Conservation (phyloP, 1,139 yeast species). For the Kazachstania sp. region DNA sequence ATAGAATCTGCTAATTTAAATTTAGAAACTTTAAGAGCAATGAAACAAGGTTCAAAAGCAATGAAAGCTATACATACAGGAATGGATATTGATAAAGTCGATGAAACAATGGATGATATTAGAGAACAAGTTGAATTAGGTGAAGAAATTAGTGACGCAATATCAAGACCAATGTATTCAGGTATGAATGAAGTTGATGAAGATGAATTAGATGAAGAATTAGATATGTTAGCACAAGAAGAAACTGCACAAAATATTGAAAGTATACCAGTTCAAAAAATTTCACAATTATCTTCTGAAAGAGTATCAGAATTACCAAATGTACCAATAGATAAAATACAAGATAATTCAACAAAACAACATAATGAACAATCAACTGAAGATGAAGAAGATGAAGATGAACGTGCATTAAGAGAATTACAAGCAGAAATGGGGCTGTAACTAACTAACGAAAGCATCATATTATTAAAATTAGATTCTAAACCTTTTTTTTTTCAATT, state of each 20-base stretch:
- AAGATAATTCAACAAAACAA: slow-evolving; percentile 5
- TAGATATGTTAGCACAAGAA: slow-evolving; percentile 82
- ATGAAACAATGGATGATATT: slow-evolving; percentile 97
- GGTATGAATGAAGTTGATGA: slow-evolving; percentile 66
- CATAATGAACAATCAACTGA: slow-evolving; percentile 32
- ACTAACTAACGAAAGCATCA: slow-evolving; percentile 29
- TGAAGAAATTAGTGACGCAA: slow-evolving; percentile 93
- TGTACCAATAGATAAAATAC: slow-evolving; percentile 30
- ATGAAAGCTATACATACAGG: slow-evolving; percentile 96
- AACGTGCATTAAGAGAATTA: slow-evolving; percentile 78
- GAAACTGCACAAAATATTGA: slow-evolving; percentile 30
- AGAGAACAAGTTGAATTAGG: slow-evolving; percentile 94
- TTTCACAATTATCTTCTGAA: slow-evolving; percentile 11
- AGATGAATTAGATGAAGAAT: slow-evolving; percentile 83
- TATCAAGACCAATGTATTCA: slow-evolving; percentile 80
- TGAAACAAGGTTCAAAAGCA: slow-evolving; percentile 96
- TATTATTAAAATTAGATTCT: background rate
- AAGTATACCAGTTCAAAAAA: slow-evolving; percentile 14
- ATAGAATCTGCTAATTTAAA: slow-evolving; percentile 94
- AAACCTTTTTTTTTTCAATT: background rate
- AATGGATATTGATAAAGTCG: slow-evolving; percentile 92
- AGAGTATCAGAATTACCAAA: slow-evolving; percentile 34
- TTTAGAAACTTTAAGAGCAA: slow-evolving; percentile 95
- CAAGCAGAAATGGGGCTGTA: slow-evolving; percentile 94
- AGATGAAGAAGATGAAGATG: slow-evolving; percentile 75